Evolutionary conservation across 2,329 filamentous ascomycete species (phyloP), one percentile per base, ranked within the genome.

Genomic region (Monilinia laxa): DNA sequence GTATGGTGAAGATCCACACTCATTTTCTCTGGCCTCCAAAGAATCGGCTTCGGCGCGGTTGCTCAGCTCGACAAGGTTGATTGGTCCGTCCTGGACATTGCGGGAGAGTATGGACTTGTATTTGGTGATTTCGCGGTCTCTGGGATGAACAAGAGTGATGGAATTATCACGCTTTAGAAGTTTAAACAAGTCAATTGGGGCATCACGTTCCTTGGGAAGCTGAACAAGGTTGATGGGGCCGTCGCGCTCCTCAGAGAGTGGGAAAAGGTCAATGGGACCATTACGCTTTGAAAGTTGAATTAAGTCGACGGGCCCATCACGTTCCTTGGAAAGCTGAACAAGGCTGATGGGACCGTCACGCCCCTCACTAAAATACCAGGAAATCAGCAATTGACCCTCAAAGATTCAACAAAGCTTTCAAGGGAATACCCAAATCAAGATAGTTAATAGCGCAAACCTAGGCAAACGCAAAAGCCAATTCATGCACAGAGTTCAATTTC

Each of bases 1-100:
- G 14, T 20, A 62, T 12, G 58, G 58, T 25, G 58, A 62, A 23
- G 64, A 49, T 31, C 55, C 56, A 12, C 64, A 65, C 20, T 62
- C 58, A 20, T 38, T 25, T n/a, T 65, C 45, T 25, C 64, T 31
- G 3, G 51, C 18, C 14, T n/a, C 12, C 9, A 60, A 23, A 3
- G 11, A 9, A 38, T 59, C 47, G 9, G 23, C 5, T 52, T 42
- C 47, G 10, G n/a, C 55, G 12, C 40, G 40, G 12, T 59, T 59
- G 25, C 20, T 35, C 20, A 60, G 58, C 18, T 60, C 20, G 31
- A 51, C 9, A 16, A 60, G n/a, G 10, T 38, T 51, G 20, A 25
- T 20, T 6, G 42, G 57, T 0, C 7, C 45, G n/a, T 23, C 42
- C 11, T 35, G 42, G 16, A 4, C 4, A 18, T 35, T 16, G 28